Evolutionary conservation across 176 grass and related monocot genomes (phyloP), one percentile per base, ranked within the genome.

Genomic region (Hyparrhenia diplandra): DNA sequence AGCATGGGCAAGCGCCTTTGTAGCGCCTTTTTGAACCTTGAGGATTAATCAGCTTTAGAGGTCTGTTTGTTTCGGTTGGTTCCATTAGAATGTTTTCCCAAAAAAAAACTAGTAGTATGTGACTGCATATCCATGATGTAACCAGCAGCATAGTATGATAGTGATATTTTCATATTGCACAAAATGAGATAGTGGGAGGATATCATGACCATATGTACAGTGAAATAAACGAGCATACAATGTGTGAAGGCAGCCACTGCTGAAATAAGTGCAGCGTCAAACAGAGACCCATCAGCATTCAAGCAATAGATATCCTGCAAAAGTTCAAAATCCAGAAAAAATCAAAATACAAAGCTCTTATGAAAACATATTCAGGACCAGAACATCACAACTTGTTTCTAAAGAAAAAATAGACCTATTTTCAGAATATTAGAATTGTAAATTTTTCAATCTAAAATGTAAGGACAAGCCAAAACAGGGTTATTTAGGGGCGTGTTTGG

Each of bases 301-400:
- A 98, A 88, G 79, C 90, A 93, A 86, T 91, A 95, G 62, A 98
- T 82, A 89, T 95, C 92, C 95, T 98, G 86, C 64, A 90, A 90
- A 84, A 64, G 16, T 37, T 65, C 58, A 24, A 47, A 18, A 11
- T 72, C 39, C 85, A 84, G 65, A 68, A 43, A 80, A n/a, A 69
- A n/a, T 74, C 13, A 25, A 77, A 90, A 75, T 13, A 79, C 20
- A 80, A 7, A n/a, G 28, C 34, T 67, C 27, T 58, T 27, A 71
- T 23, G 4, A 20, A 35, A 69, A 82, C 43, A n/a, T 76, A 63
- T 67, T 45, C 35, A 60, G 25, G 30, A 36, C 0, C 0, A 65
- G 18, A 76, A 69, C 60, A 67, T 54, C 12, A 49, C 35, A 70
- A 54, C 41, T 65, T 77, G 5, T 31, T 73, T 83, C 34, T 67